A percentile compares a stretch with the other conserved stretches of the same genome.
phyloP scores from a whole-genome alignment of 257 asterid genomes.

The Solanum sparsipilum region DNA sequence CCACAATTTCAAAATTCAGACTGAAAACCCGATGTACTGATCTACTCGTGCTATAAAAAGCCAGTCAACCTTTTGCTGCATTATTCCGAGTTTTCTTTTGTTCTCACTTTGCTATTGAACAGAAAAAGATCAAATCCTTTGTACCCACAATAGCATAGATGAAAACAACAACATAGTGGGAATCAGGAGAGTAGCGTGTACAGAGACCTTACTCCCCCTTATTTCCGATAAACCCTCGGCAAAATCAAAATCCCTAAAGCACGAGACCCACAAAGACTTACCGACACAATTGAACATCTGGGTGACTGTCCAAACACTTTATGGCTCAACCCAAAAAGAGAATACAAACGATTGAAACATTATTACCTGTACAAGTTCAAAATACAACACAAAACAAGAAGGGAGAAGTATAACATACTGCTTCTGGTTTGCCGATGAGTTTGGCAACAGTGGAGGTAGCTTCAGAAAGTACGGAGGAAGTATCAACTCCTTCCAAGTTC shows the following conservation, averaged over 20 bases:
- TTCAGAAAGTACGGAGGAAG: slow-evolving; percentile 82
- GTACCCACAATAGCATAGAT: not conserved
- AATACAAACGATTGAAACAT: not conserved
- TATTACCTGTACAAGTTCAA: not conserved
- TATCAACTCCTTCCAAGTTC: slow-evolving; percentile 68
- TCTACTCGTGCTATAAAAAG: not conserved
- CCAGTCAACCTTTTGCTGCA: not conserved
- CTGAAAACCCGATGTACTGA: not conserved
- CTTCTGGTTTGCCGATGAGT: slow-evolving; percentile 86
- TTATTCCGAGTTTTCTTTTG: not conserved
- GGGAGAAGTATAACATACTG: slow-evolving; percentile 24
- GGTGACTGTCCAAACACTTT: not conserved
- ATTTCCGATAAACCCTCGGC: not conserved
- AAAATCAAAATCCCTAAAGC: not conserved
- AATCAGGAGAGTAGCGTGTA: not conserved
- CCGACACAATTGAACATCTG: not conserved
- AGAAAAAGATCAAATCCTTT: not conserved
- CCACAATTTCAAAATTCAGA: not conserved
- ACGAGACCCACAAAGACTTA: not conserved
- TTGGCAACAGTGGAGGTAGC: slow-evolving; percentile 84
- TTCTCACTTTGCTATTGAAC: not conserved
- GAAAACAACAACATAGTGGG: not conserved
- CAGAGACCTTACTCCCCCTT: not conserved
- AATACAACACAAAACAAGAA: not conserved
- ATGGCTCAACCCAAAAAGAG: not conserved